phyloP scores from a whole-genome alignment of 768 basidiomycete species.

The Leccinum fibrillosum region DNA sequence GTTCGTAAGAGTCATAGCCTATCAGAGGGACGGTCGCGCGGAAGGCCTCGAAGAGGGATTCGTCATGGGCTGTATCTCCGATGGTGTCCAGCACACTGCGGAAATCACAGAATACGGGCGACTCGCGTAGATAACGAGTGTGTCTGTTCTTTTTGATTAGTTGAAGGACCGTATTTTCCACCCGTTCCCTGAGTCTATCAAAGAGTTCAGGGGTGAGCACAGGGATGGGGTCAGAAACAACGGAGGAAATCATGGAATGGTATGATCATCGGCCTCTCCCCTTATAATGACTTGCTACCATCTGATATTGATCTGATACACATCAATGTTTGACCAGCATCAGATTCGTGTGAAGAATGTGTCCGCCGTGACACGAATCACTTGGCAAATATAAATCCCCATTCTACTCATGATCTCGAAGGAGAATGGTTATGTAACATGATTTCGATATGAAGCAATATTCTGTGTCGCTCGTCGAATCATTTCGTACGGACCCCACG shows the following conservation, averaged over 20 bases:
- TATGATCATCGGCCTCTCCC: neutral
- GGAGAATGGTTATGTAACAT: no score
- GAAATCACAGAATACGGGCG: conserved; percentile 13
- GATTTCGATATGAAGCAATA: no score
- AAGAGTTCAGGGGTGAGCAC: neutral
- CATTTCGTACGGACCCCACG: no score
- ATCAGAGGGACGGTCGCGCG: conserved; percentile 19
- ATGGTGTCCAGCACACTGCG: conserved; percentile 6
- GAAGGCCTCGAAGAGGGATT: conserved; percentile 12
- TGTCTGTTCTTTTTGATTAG: conserved; percentile 12
- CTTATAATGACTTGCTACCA: no score
- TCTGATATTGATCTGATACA: no score
- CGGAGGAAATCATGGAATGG: neutral
- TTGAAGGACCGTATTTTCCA: conserved; percentile 4
- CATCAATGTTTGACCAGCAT: no score
- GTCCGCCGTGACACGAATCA: no score
- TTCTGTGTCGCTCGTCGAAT: no score
- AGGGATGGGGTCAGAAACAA: neutral
- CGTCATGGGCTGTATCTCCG: neutral
- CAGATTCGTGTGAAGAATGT: no score
- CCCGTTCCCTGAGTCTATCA: neutral
- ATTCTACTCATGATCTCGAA: no score
- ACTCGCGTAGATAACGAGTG: conserved; percentile 16
- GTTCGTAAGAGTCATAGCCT: conserved; percentile 20
- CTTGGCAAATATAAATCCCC: no score